Percentiles rank a stretch among this genome's conserved stretches.
phyloP scores from a whole-genome alignment of 1,139 yeast species.

The Candida sanyaensis region DNA sequence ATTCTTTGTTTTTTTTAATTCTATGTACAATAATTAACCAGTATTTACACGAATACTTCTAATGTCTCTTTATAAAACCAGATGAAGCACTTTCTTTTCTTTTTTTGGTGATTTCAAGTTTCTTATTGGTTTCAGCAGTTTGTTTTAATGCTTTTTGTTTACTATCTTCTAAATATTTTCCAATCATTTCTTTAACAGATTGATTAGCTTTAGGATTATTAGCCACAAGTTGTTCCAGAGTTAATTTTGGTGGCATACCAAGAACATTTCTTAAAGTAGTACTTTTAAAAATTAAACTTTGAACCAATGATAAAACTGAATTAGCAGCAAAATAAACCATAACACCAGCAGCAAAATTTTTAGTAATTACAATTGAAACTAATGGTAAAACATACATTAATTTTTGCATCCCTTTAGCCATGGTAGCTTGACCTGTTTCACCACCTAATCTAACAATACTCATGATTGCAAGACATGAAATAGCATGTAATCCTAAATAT shows the following conservation, averaged over 20 bases:
- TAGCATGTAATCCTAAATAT: constrained; percentile 79
- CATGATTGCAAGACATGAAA: constrained; percentile 81
- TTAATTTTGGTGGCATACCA: constrained; percentile 57
- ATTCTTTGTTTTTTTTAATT: too few species aligned
- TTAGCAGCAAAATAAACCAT: constrained; percentile 83
- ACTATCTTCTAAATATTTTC: constrained; percentile 33
- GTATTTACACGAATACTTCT: constrained; percentile 3
- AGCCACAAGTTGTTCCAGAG: constrained; percentile 35
- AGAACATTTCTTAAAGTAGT: constrained; percentile 55
- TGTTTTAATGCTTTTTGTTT: constrained; percentile 35
- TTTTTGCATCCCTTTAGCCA: constrained; percentile 73
- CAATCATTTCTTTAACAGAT: constrained; percentile 39
- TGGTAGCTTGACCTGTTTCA: constrained; percentile 77
- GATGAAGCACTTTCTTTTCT: constrained; percentile 34
- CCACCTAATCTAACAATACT: constrained; percentile 84
- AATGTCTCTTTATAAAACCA: constrained; percentile 47
- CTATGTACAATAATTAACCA: too few species aligned
- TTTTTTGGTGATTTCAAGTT: constrained; percentile 40
- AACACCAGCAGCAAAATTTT: constrained; percentile 82
- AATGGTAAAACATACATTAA: constrained; percentile 75
- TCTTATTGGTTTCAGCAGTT: constrained; percentile 38
- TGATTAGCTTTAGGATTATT: constrained; percentile 14
- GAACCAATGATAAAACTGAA: constrained; percentile 72
- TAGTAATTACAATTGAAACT: constrained; percentile 81
- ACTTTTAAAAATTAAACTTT: constrained; percentile 65